Evolutionary conservation across 2,329 filamentous ascomycete species (phyloP).

Genomic region (Aspergillus jensenii): DNA sequence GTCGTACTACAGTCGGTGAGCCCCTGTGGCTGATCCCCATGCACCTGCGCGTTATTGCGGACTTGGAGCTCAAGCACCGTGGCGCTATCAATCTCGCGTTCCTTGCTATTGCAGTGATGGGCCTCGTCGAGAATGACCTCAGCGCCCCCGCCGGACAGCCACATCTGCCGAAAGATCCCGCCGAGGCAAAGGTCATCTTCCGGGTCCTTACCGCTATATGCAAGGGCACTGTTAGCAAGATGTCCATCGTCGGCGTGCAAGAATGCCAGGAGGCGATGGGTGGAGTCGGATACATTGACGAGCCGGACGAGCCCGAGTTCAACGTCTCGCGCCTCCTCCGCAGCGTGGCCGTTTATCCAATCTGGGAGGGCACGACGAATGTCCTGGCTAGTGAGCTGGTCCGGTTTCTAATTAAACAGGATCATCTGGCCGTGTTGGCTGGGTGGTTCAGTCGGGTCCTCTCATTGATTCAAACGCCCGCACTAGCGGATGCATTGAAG

Average conservation of each 20-base stretch:
- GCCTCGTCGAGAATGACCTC: constrained; percentile 53
- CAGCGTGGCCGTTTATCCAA: constrained; percentile 56
- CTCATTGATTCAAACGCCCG: background rate
- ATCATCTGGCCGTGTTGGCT: background rate
- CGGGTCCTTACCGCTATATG: constrained; percentile 29
- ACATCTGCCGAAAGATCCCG: constrained; percentile 28
- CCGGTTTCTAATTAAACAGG: background rate
- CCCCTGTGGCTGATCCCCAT: constrained; percentile 41
- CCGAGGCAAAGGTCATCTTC: constrained; percentile 27
- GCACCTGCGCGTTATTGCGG: constrained; percentile 41
- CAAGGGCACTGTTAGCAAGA: constrained; percentile 38
- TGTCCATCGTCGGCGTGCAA: constrained; percentile 29
- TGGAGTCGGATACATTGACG: constrained; percentile 42
- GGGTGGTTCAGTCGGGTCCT: constrained; percentile 1
- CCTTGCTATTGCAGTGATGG: constrained; percentile 33
- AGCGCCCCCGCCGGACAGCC: background rate
- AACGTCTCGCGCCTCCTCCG: constrained; percentile 68
- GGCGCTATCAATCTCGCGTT: constrained; percentile 38
- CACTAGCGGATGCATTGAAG: background rate
- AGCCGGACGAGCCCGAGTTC: constrained; percentile 55
- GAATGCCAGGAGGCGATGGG: constrained; percentile 41
- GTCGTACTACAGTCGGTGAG: constrained; percentile 37
- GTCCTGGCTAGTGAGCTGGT: constrained; percentile 53
- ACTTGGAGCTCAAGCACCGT: constrained; percentile 40
- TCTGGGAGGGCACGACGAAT: constrained; percentile 74